A percentile compares a stretch with the other conserved stretches of the same genome.
These are phyloP conservation scores for Sanghuangporus weigelae DNA, from an alignment of 1,284 basidiomycete genomes.

Conservation along the genomic window DNA sequence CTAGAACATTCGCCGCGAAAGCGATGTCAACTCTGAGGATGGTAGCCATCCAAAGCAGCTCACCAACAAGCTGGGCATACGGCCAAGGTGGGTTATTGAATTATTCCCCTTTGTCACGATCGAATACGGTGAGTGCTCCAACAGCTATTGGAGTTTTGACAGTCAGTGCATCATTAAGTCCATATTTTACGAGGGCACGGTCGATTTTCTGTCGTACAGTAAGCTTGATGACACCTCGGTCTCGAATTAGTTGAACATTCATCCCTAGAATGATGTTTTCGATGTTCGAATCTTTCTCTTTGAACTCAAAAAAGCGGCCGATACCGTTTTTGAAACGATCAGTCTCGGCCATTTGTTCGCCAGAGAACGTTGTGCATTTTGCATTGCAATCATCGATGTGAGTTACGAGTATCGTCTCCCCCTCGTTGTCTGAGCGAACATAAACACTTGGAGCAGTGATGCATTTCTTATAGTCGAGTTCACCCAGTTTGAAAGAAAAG, in stretches of 20 bases:
- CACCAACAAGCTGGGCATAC: conserved; percentile 25
- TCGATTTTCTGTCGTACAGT: conserved; percentile 7
- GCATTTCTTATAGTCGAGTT: conserved; percentile 18
- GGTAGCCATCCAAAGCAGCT: conserved; percentile 28
- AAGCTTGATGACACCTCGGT: background rate
- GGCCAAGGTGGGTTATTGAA: conserved; percentile 14
- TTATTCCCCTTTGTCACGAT: background rate
- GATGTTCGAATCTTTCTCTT: too few species aligned
- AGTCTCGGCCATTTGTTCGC: background rate
- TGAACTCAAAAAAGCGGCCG: background rate
- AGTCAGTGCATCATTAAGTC: conserved; percentile 6
- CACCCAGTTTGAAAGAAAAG: conserved; percentile 16
- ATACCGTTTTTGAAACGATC: conserved; percentile 3
- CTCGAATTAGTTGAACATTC: background rate
- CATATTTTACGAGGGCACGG: conserved; percentile 15
- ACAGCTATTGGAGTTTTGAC: conserved; percentile 9
- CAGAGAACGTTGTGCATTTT: background rate
- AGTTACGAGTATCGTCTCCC: conserved; percentile 26
- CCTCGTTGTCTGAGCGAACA: conserved; percentile 20
- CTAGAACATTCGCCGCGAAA: conserved; percentile 26
- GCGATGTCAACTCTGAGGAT: conserved; percentile 29
- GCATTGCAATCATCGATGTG: conserved; percentile 30
- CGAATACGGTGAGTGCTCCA: conserved; percentile 17
- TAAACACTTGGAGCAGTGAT: conserved; percentile 25
- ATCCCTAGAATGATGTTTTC: conserved; percentile 19